These are phyloP conservation scores for Mycena rebaudengoi DNA, from an alignment of 768 basidiomycete species.

Conservation along the genomic window DNA sequence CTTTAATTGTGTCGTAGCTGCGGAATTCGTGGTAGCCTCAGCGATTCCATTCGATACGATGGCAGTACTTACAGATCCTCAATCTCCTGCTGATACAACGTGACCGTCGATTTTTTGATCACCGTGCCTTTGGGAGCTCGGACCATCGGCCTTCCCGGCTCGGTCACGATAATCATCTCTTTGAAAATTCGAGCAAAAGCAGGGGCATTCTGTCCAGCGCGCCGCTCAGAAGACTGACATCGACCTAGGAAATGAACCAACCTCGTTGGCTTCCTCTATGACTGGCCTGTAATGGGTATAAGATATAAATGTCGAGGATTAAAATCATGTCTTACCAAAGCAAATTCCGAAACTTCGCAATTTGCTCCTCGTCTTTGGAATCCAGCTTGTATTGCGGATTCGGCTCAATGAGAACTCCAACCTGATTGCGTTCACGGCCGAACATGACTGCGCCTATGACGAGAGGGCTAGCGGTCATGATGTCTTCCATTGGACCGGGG, in stretches of 20 bases:
- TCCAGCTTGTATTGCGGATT: conserved; percentile 28
- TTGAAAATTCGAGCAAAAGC: conserved; percentile 56
- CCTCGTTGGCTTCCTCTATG: conserved; percentile 53
- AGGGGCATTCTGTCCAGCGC: conserved; percentile 40
- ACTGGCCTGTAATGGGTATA: conserved; percentile 35
- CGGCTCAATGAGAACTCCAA: conserved; percentile 29
- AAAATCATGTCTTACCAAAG: conserved; percentile 47
- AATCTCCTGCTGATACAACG: conserved; percentile 54
- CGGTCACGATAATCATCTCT: conserved; percentile 58
- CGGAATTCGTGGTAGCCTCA: no score
- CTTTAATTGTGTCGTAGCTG: conserved; percentile 30
- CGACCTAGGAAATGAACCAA: background rate
- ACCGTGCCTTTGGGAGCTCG: conserved; percentile 59
- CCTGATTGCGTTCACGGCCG: conserved; percentile 24
- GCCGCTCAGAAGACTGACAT: background rate
- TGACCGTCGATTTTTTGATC: conserved; percentile 51
- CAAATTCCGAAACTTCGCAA: conserved; percentile 41
- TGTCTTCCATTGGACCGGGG: conserved; percentile 37
- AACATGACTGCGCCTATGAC: conserved; percentile 21
- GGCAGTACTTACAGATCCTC: conserved; percentile 49
- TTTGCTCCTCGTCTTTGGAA: background rate
- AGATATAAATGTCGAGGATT: conserved; percentile 39
- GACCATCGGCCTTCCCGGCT: conserved; percentile 48
- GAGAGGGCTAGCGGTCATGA: conserved; percentile 25
- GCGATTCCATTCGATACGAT: no score